Evolutionary conservation across 1,284 basidiomycete genomes (phyloP).

Genomic region (Phlebopus sp.): DNA sequence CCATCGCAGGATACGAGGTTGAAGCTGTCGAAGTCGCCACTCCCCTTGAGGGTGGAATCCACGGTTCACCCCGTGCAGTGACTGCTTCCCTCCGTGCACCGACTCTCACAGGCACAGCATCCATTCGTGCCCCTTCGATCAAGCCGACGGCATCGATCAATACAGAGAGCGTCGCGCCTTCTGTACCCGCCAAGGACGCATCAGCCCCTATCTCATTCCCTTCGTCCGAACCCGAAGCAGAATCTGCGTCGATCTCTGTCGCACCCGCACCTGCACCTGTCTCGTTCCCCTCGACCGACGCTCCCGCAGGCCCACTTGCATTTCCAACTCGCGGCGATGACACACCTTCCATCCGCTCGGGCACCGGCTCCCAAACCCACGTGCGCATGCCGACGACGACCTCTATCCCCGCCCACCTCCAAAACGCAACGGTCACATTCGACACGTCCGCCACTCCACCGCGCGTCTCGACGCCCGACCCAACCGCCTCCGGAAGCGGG

Average conservation of each 20-base stretch:
- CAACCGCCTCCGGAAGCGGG: constrained; percentile 37
- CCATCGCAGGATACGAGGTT: constrained; percentile 25
- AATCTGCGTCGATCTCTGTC: constrained; percentile 11
- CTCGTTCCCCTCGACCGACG: constrained; percentile 27
- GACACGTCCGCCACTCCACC: constrained; percentile 42
- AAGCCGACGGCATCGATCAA: constrained; percentile 22
- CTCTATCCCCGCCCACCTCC: constrained; percentile 24
- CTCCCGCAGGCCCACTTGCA: constrained; percentile 31
- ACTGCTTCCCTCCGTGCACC: constrained; percentile 16
- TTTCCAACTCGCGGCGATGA: constrained; percentile 43
- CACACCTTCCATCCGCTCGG: constrained; percentile 20
- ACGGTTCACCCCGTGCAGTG: constrained; percentile 18
- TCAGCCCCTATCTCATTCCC: constrained; percentile 15
- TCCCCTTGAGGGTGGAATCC: neutral
- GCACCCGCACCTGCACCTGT: constrained; percentile 15
- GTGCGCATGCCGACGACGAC: constrained; percentile 26
- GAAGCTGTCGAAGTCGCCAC: constrained; percentile 14
- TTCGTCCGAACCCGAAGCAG: constrained; percentile 11
- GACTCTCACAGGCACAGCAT: constrained; percentile 6
- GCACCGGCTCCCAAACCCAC: constrained; percentile 28
- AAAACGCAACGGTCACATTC: constrained; percentile 48
- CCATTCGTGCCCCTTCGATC: constrained; percentile 24
- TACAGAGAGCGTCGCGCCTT: constrained; percentile 25
- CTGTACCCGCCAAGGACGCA: constrained; percentile 27
- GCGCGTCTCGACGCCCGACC: constrained; percentile 63